phyloP scores from a whole-genome alignment of 345 rosid species.

The Citrus maxima region DNA sequence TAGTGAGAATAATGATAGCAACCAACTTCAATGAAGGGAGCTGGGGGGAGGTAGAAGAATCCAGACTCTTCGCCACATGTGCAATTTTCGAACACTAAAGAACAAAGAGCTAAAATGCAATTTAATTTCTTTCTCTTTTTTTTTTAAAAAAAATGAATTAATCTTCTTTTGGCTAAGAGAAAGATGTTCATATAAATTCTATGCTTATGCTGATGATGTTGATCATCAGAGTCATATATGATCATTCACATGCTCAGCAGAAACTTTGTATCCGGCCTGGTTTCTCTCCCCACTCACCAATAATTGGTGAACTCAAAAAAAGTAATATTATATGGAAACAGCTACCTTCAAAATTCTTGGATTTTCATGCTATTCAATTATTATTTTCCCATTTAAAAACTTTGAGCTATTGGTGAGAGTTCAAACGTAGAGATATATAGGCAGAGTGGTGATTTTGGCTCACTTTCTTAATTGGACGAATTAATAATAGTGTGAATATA shows the following conservation, averaged over 20 bases:
- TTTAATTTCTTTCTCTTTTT: background rate
- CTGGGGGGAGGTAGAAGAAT: background rate
- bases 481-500: too few relatives aligned
- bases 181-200: background rate
- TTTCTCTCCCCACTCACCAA: constrained; percentile 22
- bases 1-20: background rate
- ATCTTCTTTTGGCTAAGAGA: background rate
- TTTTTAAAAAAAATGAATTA: background rate
- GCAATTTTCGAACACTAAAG: background rate
- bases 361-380: background rate
- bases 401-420: background rate
- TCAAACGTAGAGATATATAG: background rate
- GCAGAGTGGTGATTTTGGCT: too few relatives aligned
- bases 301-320: constrained; percentile 21
- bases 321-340: background rate
- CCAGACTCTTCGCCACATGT: constrained; percentile 3
- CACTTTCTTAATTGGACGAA: too few relatives aligned
- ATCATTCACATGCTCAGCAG: constrained; percentile 4
- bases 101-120: background rate
- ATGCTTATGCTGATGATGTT: background rate
- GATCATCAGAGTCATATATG: background rate
- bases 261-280: constrained; percentile 2
- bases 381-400: background rate
- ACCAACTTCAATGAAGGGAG: background rate
- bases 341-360: background rate